Conservation (phyloP, 2,329 filamentous ascomycete genomes). For the Penicillium sp. region DNA sequence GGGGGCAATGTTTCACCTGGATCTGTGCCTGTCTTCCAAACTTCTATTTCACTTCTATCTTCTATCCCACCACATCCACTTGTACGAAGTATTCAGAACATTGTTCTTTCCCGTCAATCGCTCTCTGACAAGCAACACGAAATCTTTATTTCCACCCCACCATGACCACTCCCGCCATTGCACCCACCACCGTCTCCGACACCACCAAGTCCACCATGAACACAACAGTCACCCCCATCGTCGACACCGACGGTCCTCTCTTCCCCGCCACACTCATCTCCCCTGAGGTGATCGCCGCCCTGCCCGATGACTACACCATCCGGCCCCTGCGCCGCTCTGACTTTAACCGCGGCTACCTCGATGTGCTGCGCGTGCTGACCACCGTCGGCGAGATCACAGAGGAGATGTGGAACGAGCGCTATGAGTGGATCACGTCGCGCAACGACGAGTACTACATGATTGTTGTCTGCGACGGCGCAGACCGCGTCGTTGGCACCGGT, state of each 20-base stretch:
- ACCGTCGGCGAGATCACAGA: constrained; percentile 85
- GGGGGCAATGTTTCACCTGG: constrained; percentile 19
- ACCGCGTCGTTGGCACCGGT: constrained; percentile 82
- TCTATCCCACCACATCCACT: background rate
- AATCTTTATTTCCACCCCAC: constrained; percentile 3
- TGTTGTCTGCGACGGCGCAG: constrained; percentile 73
- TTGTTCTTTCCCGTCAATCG: background rate
- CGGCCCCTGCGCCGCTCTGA: constrained; percentile 78
- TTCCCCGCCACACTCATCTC: constrained; percentile 80
- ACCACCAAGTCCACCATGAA: constrained; percentile 21
- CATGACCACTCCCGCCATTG: constrained; percentile 20
- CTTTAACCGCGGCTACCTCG: constrained; percentile 80
- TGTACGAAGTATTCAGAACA: background rate
- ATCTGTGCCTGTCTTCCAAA: constrained; percentile 6
- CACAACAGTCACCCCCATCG: constrained; percentile 20
- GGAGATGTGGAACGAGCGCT: constrained; percentile 74
- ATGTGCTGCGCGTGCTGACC: constrained; percentile 87
- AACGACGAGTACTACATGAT: constrained; percentile 83
- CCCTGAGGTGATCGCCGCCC: constrained; percentile 67
- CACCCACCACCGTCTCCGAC: constrained; percentile 17
- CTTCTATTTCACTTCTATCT: background rate
- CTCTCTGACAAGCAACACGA: background rate
- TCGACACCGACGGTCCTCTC: constrained; percentile 57
- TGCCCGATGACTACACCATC: constrained; percentile 80
- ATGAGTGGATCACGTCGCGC: constrained; percentile 75